Evolutionary conservation across 495 filamentous ascomycete genomes (phyloP), one percentile per base, ranked within the genome.

Genomic region (Elaphomyces granulatus): DNA sequence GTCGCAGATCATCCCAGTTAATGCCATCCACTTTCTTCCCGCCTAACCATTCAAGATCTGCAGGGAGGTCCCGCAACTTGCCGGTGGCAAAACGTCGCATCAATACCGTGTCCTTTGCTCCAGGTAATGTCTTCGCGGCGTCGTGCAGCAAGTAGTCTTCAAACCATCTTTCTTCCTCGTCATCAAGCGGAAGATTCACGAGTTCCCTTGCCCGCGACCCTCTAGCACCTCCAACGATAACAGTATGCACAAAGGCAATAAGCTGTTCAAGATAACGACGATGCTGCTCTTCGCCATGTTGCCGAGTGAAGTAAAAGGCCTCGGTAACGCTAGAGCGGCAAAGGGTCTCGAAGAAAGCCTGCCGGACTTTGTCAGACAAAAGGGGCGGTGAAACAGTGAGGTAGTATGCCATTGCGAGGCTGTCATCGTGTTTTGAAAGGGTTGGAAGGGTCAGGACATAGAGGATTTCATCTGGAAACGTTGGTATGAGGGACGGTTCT

Each of bases 401-500:
- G 56, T 81, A 87, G 55, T 87, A 90, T 20, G 81, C 78, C 38
- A 87, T 67, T 0, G 80, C 60, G 4, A 86, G 66, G 36, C 62
- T 70, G 48, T 76, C 72, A 46, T 86, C 77, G 39, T 71, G 63
- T 34, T 68, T 60, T 2, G 72, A 61, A 41, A 75, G 61, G 41
- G 76, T 61, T 9, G 66, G 64, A 4, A 65, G 55, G 23, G 81
- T 76, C n/a, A 90, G 69, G 17, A 67, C 67, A 28, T 73, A 65
- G 42, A 86, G 69, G 35, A 87, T 85, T 39, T 87, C 82, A 54
- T 87, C 81, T 20, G 80, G 72, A 48, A 87, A 87, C 19, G 81
- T 83, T 18, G 81, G 74, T 20, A 82, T 75, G 10, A 87, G 66
- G 3, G 79, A 78, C 2, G 83, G 82, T 44, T 86, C 75, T 7